Evolutionary conservation across 768 basidiomycete genomes (phyloP), one percentile per base, ranked within the genome.

Genomic region (Calvatia gigantea): DNA sequence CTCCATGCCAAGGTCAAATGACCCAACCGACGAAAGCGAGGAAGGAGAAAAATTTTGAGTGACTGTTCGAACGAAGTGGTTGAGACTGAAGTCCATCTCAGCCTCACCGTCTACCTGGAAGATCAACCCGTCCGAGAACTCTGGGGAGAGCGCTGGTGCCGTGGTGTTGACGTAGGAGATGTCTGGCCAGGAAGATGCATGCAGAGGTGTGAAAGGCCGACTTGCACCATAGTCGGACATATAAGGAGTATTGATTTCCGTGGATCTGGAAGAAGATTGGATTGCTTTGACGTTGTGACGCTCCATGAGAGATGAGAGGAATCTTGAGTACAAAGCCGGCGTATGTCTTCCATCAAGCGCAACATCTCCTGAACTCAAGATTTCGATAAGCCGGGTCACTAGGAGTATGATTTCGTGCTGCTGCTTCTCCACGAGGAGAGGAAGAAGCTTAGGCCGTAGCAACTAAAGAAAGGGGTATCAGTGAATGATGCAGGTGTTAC

Each of bases 261-360:
- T 27, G n/a, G 44, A 25, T 15, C 37, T 46, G 33, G 44, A 39
- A 27, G 35, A 25, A 2, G 23, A 32, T 4, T 25, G 43, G 14
- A 41, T 46, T 4, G 38, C 17, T 35, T 57, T 43, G 45, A 38
- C 45, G 28, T 47, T 55, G 37, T 55, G 54, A 6, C 54, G 54
- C 21, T 55, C 66, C 58, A 85, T 70, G 5, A 84, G 65, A 2
- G 75, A 73, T 7, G 75, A 71, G 8, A 85, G 67, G 62, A 85
- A 85, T 6, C 78, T 76, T 31, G 82, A 78, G 60, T 85, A 83
- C 17, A 84, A 69, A 29, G 78, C 76, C 28, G 83, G 83, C 4
- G 82, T 77, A 58, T 84, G 82, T 59, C 74, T 73, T 6, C 75
- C 79, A 60, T 84, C 82, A 42, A 84, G 65, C 4, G 80, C 80